A percentile compares a stretch with the other conserved stretches of the same genome.
These are phyloP conservation scores for Nakazawaea molendinolei DNA, from an alignment of 805 yeast species.

Conservation along the genomic window DNA sequence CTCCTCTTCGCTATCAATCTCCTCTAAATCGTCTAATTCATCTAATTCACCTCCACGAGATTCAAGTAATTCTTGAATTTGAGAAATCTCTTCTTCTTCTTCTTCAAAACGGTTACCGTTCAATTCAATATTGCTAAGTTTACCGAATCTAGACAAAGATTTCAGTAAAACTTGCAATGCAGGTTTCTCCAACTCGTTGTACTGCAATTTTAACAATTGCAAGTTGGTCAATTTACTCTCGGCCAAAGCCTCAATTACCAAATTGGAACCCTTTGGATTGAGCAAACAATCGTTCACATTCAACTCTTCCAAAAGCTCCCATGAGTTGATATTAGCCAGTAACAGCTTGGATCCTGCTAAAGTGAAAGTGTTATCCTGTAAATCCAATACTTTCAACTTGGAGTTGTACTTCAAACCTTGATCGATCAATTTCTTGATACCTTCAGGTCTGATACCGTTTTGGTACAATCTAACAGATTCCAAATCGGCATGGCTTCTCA, in stretches of 20 bases:
- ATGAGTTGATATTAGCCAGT: constrained; percentile 50
- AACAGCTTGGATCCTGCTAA: constrained; percentile 55
- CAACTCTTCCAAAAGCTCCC: constrained; percentile 70
- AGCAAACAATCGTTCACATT: constrained; percentile 86
- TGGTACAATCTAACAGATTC: constrained; percentile 79
- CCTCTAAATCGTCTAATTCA: constrained; percentile 94
- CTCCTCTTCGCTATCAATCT: constrained; percentile 62
- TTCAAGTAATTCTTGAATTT: constrained; percentile 56
- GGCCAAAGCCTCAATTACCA: constrained; percentile 42
- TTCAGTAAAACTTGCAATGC: constrained; percentile 54
- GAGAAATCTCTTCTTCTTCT: constrained; percentile 65
- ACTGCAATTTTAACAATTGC: constrained; percentile 76
- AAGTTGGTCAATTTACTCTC: constrained; percentile 44
- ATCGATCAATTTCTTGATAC: constrained; percentile 66
- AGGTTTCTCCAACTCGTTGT: constrained; percentile 72
- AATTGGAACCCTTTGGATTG: constrained; percentile 68
- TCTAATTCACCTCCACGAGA: constrained; percentile 82
- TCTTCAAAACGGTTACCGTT: constrained; percentile 94
- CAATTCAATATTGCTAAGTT: constrained; percentile 64
- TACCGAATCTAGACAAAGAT: constrained; percentile 53
- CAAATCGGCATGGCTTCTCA: constrained; percentile 71
- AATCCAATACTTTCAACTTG: constrained; percentile 62
- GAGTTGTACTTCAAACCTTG: constrained; percentile 64
- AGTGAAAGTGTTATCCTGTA: constrained; percentile 95
- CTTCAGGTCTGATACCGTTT: constrained; percentile 95